These are phyloP conservation scores for Aspergillus viridinutans DNA, from an alignment of 2,329 filamentous ascomycete species.

Conservation along the genomic window DNA sequence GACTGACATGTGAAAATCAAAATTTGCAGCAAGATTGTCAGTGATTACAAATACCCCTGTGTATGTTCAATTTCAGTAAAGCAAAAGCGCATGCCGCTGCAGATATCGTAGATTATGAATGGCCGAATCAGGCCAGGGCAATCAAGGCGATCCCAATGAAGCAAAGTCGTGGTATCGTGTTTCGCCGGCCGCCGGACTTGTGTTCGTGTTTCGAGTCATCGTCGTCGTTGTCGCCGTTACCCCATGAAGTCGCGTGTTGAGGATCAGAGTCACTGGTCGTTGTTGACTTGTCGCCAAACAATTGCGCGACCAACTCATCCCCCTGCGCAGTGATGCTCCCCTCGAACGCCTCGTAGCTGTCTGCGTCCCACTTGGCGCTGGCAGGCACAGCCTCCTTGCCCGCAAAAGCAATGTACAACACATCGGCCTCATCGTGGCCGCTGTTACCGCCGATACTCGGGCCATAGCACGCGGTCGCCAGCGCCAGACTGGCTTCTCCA, in stretches of 20 bases:
- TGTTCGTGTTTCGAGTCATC: not conserved
- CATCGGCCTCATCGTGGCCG: slow-evolving; percentile 4
- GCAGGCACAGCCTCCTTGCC: slow-evolving; percentile 2
- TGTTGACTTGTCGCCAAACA: not conserved
- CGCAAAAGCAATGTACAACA: slow-evolving; percentile 8
- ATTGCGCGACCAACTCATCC: not conserved
- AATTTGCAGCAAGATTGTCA: not conserved
- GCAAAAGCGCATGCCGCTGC: not conserved
- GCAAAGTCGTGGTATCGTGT: not conserved
- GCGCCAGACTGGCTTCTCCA: slow-evolving; percentile 6
- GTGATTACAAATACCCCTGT: not conserved
- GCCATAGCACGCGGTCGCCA: slow-evolving; percentile 8
- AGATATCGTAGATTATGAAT: not conserved
- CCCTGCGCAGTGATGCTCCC: slow-evolving; percentile 2
- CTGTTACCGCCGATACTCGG: not conserved
- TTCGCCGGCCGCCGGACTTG: not conserved
- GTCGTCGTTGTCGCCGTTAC: not conserved
- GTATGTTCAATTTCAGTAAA: not conserved
- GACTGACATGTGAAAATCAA: not conserved
- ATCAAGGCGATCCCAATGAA: not conserved
- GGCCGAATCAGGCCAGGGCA: not conserved
- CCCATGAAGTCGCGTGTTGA: not conserved
- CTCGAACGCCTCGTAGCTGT: slow-evolving; percentile 3
- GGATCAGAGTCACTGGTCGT: not conserved
- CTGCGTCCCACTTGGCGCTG: slow-evolving; percentile 3